Evolutionary conservation across 2,329 filamentous ascomycete genomes (phyloP).

Genomic region (Colletotrichum liaoningense): DNA sequence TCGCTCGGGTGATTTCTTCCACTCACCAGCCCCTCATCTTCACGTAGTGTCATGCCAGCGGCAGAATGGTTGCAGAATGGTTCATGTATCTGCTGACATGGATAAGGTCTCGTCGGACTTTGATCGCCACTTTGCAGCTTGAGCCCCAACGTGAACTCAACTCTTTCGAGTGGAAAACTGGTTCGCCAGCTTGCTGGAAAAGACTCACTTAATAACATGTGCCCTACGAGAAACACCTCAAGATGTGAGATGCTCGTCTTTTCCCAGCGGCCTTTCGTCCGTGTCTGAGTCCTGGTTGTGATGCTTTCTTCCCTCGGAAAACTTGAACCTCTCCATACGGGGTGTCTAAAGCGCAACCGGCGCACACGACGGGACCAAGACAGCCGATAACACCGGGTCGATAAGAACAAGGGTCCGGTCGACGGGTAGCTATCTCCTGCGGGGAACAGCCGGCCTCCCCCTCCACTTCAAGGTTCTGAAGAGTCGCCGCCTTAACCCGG

Average conservation of each 20-base stretch:
- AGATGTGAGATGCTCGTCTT: too few relatives aligned
- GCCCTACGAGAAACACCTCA: too few relatives aligned
- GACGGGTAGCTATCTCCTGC: constrained; percentile 30
- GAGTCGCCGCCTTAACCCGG: constrained; percentile 8
- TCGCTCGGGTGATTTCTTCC: constrained; percentile 4
- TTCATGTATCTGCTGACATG: background rate
- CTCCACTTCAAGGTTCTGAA: background rate
- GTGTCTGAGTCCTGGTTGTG: background rate
- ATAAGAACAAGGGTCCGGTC: background rate
- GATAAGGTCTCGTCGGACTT: too few relatives aligned
- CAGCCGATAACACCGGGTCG: background rate
- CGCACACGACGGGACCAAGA: background rate
- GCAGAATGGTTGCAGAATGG: background rate
- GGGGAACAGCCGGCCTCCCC: constrained; percentile 5
- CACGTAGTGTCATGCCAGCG: background rate
- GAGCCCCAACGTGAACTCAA: too few relatives aligned
- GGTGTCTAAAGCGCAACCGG: constrained; percentile 14
- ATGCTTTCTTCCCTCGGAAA: background rate
- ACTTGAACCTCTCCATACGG: background rate
- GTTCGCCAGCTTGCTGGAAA: too few relatives aligned
- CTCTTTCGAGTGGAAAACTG: too few relatives aligned
- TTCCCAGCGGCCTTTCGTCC: too few relatives aligned
- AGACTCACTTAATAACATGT: too few relatives aligned
- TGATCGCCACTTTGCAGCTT: too few relatives aligned
- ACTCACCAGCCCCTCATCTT: background rate